Evolutionary conservation across 2,329 filamentous ascomycete species (phyloP).

Genomic region (Xylaria sp.): DNA sequence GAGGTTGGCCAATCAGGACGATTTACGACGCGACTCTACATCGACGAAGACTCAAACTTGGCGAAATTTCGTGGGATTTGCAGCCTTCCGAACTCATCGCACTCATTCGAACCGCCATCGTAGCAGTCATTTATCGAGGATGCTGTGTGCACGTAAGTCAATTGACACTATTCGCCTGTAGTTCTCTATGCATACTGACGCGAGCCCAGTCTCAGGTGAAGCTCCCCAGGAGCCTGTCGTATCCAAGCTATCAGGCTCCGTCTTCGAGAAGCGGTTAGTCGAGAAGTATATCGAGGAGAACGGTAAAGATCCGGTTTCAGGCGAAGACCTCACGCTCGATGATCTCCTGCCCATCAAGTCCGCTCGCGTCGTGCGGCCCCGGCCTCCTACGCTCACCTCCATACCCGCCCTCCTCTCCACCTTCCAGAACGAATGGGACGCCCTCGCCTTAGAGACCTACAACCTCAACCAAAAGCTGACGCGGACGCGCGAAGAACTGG

Average conservation of each 20-base stretch:
- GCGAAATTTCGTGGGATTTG: conserved; percentile 16
- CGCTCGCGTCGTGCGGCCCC: conserved; percentile 82
- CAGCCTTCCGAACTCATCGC: conserved; percentile 14
- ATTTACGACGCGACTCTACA: conserved; percentile 28
- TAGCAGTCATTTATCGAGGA: conserved; percentile 41
- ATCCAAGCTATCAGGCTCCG: conserved; percentile 92
- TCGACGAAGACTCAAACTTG: conserved; percentile 27
- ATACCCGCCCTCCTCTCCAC: conserved; percentile 93
- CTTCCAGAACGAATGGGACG: conserved; percentile 99
- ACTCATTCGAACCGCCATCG: conserved; percentile 25
- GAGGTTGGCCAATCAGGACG: conserved; percentile 27
- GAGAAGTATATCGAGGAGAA: conserved; percentile 95
- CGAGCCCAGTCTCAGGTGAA: conserved; percentile 85
- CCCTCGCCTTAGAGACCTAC: conserved; percentile 89
- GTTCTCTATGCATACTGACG: conserved; percentile 36
- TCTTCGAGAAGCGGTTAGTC: conserved; percentile 95
- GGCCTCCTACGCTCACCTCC: conserved; percentile 92
- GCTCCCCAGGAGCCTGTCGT: conserved; percentile 93
- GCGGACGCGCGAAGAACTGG: conserved; percentile 91
- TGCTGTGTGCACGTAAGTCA: conserved; percentile 61
- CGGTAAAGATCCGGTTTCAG: conserved; percentile 89
- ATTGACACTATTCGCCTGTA: background rate
- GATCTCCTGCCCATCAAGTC: conserved; percentile 91
- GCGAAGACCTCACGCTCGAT: conserved; percentile 82
- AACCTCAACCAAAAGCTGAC: conserved; percentile 88